Base-by-base conservation (phyloP, 352 stramenopile genomes). In the Phytophthora hibernalis region DNA sequence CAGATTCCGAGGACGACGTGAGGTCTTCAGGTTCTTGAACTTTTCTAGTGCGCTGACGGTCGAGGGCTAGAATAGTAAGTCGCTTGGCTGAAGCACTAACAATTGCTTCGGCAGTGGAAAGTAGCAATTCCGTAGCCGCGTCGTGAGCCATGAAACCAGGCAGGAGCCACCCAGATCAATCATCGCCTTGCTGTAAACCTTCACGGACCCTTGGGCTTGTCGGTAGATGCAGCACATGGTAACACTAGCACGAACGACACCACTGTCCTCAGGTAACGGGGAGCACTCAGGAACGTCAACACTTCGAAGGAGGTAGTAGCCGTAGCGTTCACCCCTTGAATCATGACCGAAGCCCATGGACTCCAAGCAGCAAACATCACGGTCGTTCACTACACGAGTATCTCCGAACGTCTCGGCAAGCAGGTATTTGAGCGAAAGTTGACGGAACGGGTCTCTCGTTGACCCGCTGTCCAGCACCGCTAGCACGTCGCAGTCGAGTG, bases 161-260 rank as follows among this genome's bases (percentile, higher is more conserved):
- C 10, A 91, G 1, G 80, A 71, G 0, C 82, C 82, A 9, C 77
- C 72, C 2, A 91, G 37, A 49, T 88, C 69, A 35, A 89, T 72
- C 54, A 80, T 70, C 8, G 80, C 82, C 35, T 88, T 89, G 64
- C 72, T 76, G 65, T 88, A 91, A 22, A 81, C 70, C 20, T 74
- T 69, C n/a, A 91, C 79, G 13, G 70, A 43, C 12, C 60, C 56
- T 16, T 77, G 75, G 11, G 70, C 65, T 70, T 91, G 83, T 5
- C 83, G 75, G 53, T 86, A 89, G 56, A 91, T 89, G 51, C 77
- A 88, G 62, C 82, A 89, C 56, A 89, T 65, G 37, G 82, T 85
- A 35, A 87, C 70, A 33, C 61, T 77, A 5, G 82, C 77, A 20
- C 79, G 78, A 20, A 80, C 68, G 6, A 90, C 70, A 40, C 77